Percentiles rank a stretch among this genome's conserved stretches.
phyloP scores from a whole-genome alignment of 495 filamentous ascomycete species.

The Opeltia flavorubescens region DNA sequence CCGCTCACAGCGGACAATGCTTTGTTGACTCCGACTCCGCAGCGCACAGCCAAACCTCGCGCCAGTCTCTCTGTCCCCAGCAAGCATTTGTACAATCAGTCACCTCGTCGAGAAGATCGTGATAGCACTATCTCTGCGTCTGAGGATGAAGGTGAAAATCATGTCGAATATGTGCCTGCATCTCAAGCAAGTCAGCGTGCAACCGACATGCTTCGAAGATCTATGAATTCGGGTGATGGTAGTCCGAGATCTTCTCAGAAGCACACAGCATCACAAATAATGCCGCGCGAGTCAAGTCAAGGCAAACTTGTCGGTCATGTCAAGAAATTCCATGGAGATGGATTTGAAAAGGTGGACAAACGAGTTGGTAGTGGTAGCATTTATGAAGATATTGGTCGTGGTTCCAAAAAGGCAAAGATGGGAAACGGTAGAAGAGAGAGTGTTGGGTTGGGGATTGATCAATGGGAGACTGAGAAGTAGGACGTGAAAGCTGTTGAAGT shows the following conservation, averaged over 20 bases:
- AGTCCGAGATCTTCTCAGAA: conserved; percentile 19
- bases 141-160: conserved; percentile 50
- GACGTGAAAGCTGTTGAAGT: neutral
- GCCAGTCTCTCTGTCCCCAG: conserved; percentile 15
- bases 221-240: conserved; percentile 16
- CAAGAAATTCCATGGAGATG: conserved; percentile 39
- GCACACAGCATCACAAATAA: conserved; percentile 10
- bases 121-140: conserved; percentile 85
- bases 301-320: conserved; percentile 56
- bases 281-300: conserved; percentile 33
- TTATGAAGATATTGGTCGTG: conserved; percentile 25
- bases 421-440: conserved; percentile 25
- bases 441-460: conserved; percentile 52
- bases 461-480: conserved; percentile 15
- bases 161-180: conserved; percentile 39
- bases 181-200: conserved; percentile 37
- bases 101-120: conserved; percentile 44
- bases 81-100: conserved; percentile 18
- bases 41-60: conserved; percentile 18
- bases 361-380: conserved; percentile 40
- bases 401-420: conserved; percentile 46
- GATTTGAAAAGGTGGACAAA: conserved; percentile 32
- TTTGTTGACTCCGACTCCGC: conserved; percentile 38
- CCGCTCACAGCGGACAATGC: conserved; percentile 29
- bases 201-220: conserved; percentile 36